Conservation (phyloP, 768 basidiomycete genomes). For the Mycena epipterygia region DNA sequence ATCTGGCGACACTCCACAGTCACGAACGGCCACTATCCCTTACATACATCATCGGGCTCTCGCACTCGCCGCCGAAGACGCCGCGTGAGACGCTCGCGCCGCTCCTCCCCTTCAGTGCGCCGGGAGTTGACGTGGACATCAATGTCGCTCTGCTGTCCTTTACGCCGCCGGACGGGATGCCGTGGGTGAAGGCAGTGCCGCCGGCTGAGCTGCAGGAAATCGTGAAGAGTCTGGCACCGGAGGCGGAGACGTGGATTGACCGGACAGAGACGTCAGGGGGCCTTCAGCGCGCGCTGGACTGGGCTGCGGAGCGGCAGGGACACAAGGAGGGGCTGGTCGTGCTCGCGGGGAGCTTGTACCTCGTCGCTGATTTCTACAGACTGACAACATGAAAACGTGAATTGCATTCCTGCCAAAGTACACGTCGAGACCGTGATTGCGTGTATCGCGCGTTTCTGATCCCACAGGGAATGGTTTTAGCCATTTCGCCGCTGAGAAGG, state of each 20-base stretch:
- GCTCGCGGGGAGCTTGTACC: conserved; percentile 92
- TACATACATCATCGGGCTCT: conserved; percentile 86
- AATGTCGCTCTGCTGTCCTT: conserved; percentile 73
- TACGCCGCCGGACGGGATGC: conserved; percentile 90
- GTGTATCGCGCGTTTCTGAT: too few species aligned
- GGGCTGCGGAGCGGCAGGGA: conserved; percentile 65
- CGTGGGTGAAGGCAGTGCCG: conserved; percentile 85
- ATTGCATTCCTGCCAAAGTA: too few species aligned
- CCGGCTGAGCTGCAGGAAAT: conserved; percentile 63
- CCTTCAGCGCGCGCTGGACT: conserved; percentile 53
- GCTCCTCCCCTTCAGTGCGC: conserved; percentile 63
- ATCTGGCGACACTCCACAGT: conserved; percentile 40
- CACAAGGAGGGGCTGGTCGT: conserved; percentile 66
- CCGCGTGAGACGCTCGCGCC: conserved; percentile 79
- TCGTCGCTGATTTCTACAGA: conserved; percentile 94
- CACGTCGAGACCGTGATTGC: background rate
- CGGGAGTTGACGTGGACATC: conserved; percentile 46
- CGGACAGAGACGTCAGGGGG: conserved; percentile 47
- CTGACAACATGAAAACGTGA: conserved; percentile 36
- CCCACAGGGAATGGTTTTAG: too few species aligned
- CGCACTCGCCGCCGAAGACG: conserved; percentile 89
- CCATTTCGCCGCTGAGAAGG: too few species aligned
- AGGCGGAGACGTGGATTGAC: conserved; percentile 62
- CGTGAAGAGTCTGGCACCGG: conserved; percentile 58
- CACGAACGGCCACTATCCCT: conserved; percentile 50